Evolutionary conservation across 257 asterid genomes (phyloP).

Genomic region (Penstemon davidsonii): DNA sequence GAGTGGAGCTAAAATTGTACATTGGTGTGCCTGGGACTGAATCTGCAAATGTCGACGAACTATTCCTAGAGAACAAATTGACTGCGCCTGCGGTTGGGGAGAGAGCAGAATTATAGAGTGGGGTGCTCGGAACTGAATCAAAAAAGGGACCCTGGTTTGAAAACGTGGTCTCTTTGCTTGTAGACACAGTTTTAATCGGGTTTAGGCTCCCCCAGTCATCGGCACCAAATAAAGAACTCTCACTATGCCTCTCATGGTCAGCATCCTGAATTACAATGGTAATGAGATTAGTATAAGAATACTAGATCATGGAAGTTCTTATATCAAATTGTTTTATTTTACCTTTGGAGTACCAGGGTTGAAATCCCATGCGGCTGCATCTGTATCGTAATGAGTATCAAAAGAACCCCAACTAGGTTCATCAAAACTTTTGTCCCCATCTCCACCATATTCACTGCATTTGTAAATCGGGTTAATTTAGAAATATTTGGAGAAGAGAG

Average conservation of each 20-base stretch:
- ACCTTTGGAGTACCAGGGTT: slow-evolving; percentile 58
- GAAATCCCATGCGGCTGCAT: slow-evolving; percentile 56
- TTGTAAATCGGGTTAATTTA: slow-evolving; percentile 18
- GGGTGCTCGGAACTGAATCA: slow-evolving; percentile 48
- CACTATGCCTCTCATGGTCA: slow-evolving; percentile 44
- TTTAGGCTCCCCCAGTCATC: slow-evolving; percentile 72
- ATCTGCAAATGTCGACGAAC: slow-evolving; percentile 25
- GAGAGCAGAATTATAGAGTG: slow-evolving; percentile 25
- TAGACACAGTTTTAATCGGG: slow-evolving; percentile 74
- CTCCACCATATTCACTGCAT: slow-evolving; percentile 64
- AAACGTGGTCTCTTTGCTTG: slow-evolving; percentile 30
- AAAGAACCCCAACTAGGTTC: slow-evolving; percentile 79
- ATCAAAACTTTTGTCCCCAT: slow-evolving; percentile 58
- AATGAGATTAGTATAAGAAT: slow-evolving; percentile 15
- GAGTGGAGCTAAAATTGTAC: slow-evolving; percentile 13
- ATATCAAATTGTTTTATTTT: background rate
- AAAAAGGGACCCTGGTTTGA: slow-evolving; percentile 47
- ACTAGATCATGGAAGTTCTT: background rate
- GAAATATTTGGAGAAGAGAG: slow-evolving; percentile 17
- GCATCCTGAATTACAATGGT: slow-evolving; percentile 51
- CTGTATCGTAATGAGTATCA: slow-evolving; percentile 68
- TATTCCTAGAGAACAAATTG: slow-evolving; percentile 10
- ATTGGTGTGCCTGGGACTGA: slow-evolving; percentile 47
- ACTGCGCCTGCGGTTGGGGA: slow-evolving; percentile 23
- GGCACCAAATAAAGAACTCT: slow-evolving; percentile 52